Base-by-base conservation (phyloP, 441 rosid species). In the Populus hybrid region DNA sequence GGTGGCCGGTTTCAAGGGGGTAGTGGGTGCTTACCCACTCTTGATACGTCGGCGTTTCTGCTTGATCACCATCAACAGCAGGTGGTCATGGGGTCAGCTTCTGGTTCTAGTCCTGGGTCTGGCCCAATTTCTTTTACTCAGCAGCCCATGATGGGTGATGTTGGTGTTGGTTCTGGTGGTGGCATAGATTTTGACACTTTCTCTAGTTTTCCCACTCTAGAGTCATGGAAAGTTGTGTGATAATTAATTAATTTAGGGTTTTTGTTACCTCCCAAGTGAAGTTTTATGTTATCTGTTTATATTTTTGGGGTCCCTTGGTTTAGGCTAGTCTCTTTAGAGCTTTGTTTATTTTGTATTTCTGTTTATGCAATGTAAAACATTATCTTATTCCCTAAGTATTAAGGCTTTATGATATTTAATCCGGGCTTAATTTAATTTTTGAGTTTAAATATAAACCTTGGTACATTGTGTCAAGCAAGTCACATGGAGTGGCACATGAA, bases 21-120 rank as follows among this genome's bases (percentile, higher is more conserved):
- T 63, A 77, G 70, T 0, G 87, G 85, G 57, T 72, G 80, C 78
- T 77, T 90, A 71, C 93, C 97, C 0, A 94, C 97, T 2, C 87
- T 94, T 0, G 97, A 94, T 72, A 91, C 98, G 76, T 92, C 97
- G 73, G 91, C 93, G 70, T 87, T 86, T 81, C 75, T 90, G 81
- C 75, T 92, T 6, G 93, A 89, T 40, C 88, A 85, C 70, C 92
- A 86, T 46, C 91, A 83, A 42, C 83, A 81, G 70, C 82, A 76
- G 23, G n/a, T 84, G 28, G 79, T 59, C 8, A 34, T 79, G 50
- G 86, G 82, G 1, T 9, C 73, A 1, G 6, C 50, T 24, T 10
- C 72, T 5, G 71, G 75, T 11, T 0, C 80, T 1, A 40, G 35
- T 34, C 46, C 61, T 57, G 71, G 80, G 67, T 26, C 80, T 11